Percentiles rank a stretch among this genome's conserved stretches.
phyloP scores from a whole-genome alignment of 2,329 filamentous ascomycete genomes.

The Diaporthe ampelina region DNA sequence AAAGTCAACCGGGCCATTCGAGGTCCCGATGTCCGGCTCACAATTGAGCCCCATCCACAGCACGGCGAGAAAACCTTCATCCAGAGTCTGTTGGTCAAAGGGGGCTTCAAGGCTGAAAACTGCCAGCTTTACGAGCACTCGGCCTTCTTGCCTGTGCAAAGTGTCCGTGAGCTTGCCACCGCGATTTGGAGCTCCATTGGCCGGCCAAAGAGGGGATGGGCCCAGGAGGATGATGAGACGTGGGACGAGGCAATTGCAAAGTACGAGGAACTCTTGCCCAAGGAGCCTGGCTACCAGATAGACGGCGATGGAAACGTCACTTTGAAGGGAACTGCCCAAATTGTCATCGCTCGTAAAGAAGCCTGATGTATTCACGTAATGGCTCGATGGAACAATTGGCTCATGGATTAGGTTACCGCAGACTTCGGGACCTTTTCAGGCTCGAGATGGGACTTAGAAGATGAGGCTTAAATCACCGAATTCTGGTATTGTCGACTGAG shows the following conservation, averaged over 20 bases:
- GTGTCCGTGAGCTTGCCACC: slow-evolving; percentile 41
- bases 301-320: slow-evolving; percentile 26
- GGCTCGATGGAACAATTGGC: too few relatives aligned
- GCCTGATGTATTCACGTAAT: neutral
- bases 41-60: slow-evolving; percentile 42
- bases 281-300: slow-evolving; percentile 40
- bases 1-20: slow-evolving; percentile 42
- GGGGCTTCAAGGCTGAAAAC: slow-evolving; percentile 40
- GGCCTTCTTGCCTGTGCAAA: slow-evolving; percentile 40
- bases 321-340: slow-evolving; percentile 38
- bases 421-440: too few relatives aligned
- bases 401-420: too few relatives aligned
- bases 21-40: slow-evolving; percentile 40
- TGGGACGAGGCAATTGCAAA: slow-evolving; percentile 43
- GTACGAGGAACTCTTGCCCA: slow-evolving; percentile 42
- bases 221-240: slow-evolving; percentile 42
- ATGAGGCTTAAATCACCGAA: too few relatives aligned
- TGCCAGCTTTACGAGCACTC: slow-evolving; percentile 42
- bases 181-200: slow-evolving; percentile 44
- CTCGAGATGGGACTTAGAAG: too few relatives aligned
- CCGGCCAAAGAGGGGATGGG: slow-evolving; percentile 42
- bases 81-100: slow-evolving; percentile 36
- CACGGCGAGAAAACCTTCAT: slow-evolving; percentile 42
- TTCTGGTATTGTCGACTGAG: too few relatives aligned
- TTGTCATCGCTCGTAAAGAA: slow-evolving; percentile 35